A percentile compares a stretch with the other conserved stretches of the same genome.
Conservation (phyloP, 2,329 filamentous ascomycete genomes). For the Exophiala dermatitidis region DNA sequence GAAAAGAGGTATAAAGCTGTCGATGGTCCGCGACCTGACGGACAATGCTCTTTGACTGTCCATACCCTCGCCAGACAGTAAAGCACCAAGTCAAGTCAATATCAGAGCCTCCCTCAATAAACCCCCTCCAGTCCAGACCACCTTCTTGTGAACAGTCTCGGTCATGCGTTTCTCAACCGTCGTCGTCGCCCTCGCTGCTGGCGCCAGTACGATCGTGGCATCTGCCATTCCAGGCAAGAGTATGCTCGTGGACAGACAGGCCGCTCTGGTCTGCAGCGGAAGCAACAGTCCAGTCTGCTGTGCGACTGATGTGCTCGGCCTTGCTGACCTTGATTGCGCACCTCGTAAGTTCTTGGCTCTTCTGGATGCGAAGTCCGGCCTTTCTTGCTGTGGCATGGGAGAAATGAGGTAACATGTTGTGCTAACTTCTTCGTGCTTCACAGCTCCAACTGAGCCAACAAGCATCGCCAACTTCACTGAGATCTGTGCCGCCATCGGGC, state of each 20-base stretch:
- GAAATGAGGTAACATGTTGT: neutral
- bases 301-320: conserved; percentile 53
- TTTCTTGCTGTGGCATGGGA: neutral
- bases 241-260: conserved; percentile 14
- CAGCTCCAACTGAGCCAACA: conserved; percentile 30
- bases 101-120: no score
- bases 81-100: no score
- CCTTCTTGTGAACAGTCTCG: no score
- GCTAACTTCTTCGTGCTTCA: neutral
- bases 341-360: conserved; percentile 40
- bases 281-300: conserved; percentile 48
- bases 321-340: conserved; percentile 52
- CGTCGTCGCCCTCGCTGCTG: conserved; percentile 18
- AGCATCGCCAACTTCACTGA: conserved; percentile 40
- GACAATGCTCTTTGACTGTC: no score
- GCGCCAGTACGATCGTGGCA: conserved; percentile 16
- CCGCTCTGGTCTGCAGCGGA: conserved; percentile 17
- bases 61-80: no score
- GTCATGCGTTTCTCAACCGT: conserved; percentile 24
- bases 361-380: neutral
- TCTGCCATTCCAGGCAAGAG: conserved; percentile 23
- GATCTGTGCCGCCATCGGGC: conserved; percentile 44
- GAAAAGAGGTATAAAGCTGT: no score
- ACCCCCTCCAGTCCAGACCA: no score
- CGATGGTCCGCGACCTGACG: no score